phyloP scores from a whole-genome alignment of 805 yeast genomes.

The Candida montana region DNA sequence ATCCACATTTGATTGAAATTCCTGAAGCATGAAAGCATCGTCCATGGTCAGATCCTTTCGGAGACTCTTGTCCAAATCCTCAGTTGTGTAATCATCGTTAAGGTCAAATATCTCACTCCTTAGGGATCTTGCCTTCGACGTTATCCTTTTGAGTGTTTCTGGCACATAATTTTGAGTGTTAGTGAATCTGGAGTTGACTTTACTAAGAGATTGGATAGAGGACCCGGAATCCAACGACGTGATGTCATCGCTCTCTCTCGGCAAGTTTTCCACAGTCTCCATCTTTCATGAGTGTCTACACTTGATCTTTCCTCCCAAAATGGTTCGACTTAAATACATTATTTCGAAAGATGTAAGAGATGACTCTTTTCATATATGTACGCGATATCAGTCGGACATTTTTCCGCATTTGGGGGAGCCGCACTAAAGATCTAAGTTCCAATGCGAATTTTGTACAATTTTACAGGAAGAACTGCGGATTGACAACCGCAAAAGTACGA shows the following conservation, averaged over 20 bases:
- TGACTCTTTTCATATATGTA: not conserved
- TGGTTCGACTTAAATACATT: too few species aligned
- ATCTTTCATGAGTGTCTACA: too few species aligned
- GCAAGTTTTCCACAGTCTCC: too few species aligned
- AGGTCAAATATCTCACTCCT: conserved; percentile 1
- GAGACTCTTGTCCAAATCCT: conserved; percentile 11
- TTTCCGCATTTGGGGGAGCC: not conserved
- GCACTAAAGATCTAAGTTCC: too few species aligned
- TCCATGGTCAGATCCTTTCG: conserved; percentile 9
- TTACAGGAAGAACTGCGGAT: too few species aligned
- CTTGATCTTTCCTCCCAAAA: too few species aligned
- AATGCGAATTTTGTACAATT: too few species aligned
- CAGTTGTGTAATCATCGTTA: conserved; percentile 1
- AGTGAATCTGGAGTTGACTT: not conserved
- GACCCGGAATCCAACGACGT: not conserved
- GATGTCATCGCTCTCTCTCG: not conserved
- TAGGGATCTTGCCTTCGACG: conserved; percentile 1
- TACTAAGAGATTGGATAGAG: not conserved
- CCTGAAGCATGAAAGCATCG: conserved; percentile 4
- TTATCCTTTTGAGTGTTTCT: not conserved
- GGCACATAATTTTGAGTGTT: not conserved
- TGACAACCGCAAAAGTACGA: too few species aligned
- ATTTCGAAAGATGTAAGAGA: not conserved
- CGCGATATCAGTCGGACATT: not conserved
- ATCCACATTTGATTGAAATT: not conserved